Evolutionary conservation across 1,284 basidiomycete genomes (phyloP), one percentile per base, ranked within the genome.

Genomic region (Exsudoporus floridanus): DNA sequence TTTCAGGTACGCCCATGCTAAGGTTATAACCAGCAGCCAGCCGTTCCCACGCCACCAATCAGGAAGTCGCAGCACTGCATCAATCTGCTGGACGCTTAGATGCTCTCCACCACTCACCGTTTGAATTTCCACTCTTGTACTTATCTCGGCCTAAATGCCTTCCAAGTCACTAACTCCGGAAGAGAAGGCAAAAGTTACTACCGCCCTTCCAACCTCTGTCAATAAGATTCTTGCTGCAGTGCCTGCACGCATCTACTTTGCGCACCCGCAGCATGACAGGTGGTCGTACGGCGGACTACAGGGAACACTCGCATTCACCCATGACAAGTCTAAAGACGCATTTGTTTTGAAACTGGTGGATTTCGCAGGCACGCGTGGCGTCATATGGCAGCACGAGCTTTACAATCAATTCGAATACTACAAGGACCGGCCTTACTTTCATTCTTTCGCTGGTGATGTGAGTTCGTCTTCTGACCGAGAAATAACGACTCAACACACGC

Each of bases 361-460:
- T 70, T 67, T 95, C 27, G 74, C 77, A 64, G 90, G 92, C 13
- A 92, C 90, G 2, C 75, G 92, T 46, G 94, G 94, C 10, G 81
- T 95, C 28, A 84, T 95, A 39, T 99, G 96, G 96, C 87, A 94
- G 58, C 92, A 98, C 62, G 94, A 97, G 68, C 72, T 98, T 3
- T 97, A 95, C 60, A 82, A 90, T 35, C 86, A 86, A 40, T 85
- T 97, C 57, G 84, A 90, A 55, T 94, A 94, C 70, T 80, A 85
- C 65, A 82, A 90, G 66, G 96, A 98, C 68, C 80, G 94, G 58
- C 82, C 90, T 2, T 97, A 89, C 80, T 98, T 98, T 69, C 93
- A 98, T 74, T 88, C 93, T 3, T 98, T 98, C 70, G 79, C 88
- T 13, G 90, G 92, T 49, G 94, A 98, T 75, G 93, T 96, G 66